Evolutionary conservation across 768 basidiomycete genomes (phyloP).

Genomic region (Tricholoma sp.): DNA sequence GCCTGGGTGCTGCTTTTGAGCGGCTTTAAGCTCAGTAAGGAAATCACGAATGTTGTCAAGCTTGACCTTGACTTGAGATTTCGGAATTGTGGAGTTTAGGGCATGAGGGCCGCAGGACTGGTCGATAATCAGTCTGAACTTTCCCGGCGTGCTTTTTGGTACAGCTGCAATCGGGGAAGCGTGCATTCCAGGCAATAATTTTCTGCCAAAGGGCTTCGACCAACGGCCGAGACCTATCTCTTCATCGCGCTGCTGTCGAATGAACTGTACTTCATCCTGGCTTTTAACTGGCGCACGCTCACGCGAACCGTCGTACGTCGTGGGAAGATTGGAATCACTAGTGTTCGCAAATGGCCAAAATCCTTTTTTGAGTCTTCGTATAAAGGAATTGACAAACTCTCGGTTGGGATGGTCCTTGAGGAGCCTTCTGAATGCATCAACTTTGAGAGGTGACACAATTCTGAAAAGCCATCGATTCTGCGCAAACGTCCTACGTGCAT

Average conservation of each 20-base stretch:
- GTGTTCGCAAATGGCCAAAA: neutral
- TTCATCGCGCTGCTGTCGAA: slow-evolving; percentile 19
- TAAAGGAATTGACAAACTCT: neutral
- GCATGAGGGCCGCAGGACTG: slow-evolving; percentile 28
- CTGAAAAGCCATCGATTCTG: neutral
- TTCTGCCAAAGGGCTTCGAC: slow-evolving; percentile 25
- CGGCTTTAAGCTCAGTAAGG: slow-evolving; percentile 17
- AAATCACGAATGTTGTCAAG: slow-evolving; percentile 19
- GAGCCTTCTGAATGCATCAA: neutral
- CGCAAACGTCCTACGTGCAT: slow-evolving; percentile 13
- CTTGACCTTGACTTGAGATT: neutral
- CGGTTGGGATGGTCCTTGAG: neutral
- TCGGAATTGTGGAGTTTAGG: slow-evolving; percentile 29
- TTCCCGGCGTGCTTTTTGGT: slow-evolving; percentile 27
- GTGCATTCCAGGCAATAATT: slow-evolving; percentile 41
- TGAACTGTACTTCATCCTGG: slow-evolving; percentile 11
- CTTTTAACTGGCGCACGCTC: neutral
- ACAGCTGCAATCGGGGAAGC: slow-evolving; percentile 31
- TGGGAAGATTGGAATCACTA: neutral
- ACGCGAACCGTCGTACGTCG: slow-evolving; percentile 12
- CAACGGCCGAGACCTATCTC: slow-evolving; percentile 20
- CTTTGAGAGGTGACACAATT: neutral
- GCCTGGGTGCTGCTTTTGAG: slow-evolving; percentile 3
- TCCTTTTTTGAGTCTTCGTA: neutral
- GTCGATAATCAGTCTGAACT: slow-evolving; percentile 25